phyloP scores from a whole-genome alignment of 441 rosid genomes.

The Brassica hybrid region DNA sequence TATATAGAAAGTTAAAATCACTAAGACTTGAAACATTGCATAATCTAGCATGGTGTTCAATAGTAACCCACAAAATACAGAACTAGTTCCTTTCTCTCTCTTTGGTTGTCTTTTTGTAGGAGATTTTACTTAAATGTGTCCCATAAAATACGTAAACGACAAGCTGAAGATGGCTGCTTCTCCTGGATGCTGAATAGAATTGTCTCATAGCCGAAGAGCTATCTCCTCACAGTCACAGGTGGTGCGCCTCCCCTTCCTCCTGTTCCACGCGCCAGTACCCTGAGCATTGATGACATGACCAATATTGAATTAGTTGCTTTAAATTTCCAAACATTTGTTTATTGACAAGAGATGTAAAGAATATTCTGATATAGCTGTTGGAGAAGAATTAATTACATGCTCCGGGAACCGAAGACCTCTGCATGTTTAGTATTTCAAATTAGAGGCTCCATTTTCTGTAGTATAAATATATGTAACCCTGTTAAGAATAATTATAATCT shows the following conservation, averaged over 20 bases:
- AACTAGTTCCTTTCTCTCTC: background rate
- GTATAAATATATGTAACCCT: too few species aligned
- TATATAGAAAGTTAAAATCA: background rate
- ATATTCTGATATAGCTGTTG: too few species aligned
- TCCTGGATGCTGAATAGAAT: background rate
- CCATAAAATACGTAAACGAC: conserved; percentile 27
- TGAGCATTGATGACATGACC: conserved; percentile 52
- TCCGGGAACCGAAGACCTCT: too few species aligned
- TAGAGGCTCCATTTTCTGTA: too few species aligned
- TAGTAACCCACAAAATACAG: background rate
- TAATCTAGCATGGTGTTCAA: conserved; percentile 10
- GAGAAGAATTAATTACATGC: too few species aligned
- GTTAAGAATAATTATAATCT: too few species aligned
- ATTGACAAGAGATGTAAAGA: too few species aligned
- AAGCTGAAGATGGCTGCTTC: conserved; percentile 8
- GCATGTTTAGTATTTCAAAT: too few species aligned
- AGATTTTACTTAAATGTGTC: conserved; percentile 20
- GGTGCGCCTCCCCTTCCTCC: conserved; percentile 72
- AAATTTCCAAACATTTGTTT: background rate
- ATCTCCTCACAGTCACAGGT: conserved; percentile 75
- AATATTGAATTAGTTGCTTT: background rate
- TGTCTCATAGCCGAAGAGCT: conserved; percentile 3
- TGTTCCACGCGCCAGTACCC: conserved; percentile 77
- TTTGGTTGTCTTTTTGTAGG: conserved; percentile 7
- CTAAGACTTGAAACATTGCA: background rate